phyloP scores from a whole-genome alignment of 306 rosid genomes.

The Sphenostylis stenocarpa region DNA sequence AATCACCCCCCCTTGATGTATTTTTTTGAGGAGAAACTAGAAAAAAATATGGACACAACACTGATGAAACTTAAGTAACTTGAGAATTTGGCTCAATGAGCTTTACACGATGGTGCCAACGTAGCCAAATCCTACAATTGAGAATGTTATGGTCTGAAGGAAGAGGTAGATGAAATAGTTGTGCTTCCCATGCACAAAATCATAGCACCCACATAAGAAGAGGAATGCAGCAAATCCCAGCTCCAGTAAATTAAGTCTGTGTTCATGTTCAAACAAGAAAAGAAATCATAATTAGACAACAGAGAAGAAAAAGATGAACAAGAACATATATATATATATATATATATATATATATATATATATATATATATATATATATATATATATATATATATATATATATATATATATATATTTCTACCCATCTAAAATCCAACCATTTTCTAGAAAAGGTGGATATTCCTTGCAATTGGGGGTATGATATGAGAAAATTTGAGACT shows the following conservation, averaged over 20 bases:
- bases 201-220: constrained; percentile 96
- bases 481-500: neutral
- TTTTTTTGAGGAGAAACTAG: constrained; percentile 44
- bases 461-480: neutral
- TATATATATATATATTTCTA: no score
- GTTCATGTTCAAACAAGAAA: constrained; percentile 19
- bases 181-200: constrained; percentile 86
- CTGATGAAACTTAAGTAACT: constrained; percentile 27
- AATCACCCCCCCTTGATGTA: constrained; percentile 30
- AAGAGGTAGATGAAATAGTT: constrained; percentile 90
- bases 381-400: no score
- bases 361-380: no score
- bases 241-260: constrained; percentile 80
- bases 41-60: constrained; percentile 42
- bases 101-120: constrained; percentile 93
- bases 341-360: no score
- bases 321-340: no score
- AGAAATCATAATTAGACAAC: neutral
- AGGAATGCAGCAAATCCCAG: constrained; percentile 90
- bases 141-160: constrained; percentile 83
- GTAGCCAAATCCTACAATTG: constrained; percentile 88
- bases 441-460: neutral
- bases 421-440: no score
- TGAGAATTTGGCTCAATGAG: constrained; percentile 32
- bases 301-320: neutral